Conservation (phyloP, 768 basidiomycete species). For the Boletus rubescentipes region DNA sequence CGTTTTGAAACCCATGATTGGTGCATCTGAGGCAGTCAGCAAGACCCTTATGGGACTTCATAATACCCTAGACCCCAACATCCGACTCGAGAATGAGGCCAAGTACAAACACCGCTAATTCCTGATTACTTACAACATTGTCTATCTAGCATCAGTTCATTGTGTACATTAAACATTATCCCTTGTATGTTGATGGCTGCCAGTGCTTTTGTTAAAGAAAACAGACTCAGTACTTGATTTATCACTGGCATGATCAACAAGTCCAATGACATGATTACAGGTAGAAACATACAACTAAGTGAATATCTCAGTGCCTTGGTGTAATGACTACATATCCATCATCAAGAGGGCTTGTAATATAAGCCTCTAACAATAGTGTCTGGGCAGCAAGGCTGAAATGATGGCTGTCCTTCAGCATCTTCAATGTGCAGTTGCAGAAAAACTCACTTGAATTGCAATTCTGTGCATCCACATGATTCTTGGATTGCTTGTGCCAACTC, state of each 20-base stretch:
- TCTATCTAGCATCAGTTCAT: slow-evolving; percentile 20
- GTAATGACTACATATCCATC: slow-evolving; percentile 29
- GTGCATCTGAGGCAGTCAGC: slow-evolving; percentile 93
- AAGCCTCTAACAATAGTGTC: slow-evolving; percentile 26
- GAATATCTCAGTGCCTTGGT: slow-evolving; percentile 20
- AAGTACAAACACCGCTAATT: slow-evolving; percentile 85
- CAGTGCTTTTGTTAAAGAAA: neutral
- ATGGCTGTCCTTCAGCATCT: neutral
- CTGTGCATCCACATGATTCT: slow-evolving; percentile 13
- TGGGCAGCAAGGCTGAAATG: slow-evolving; percentile 20
- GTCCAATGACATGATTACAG: neutral
- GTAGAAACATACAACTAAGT: neutral
- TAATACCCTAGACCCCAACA: slow-evolving; percentile 87
- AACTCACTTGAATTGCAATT: slow-evolving; percentile 23
- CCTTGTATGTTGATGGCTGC: neutral
- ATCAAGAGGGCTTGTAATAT: slow-evolving; percentile 32
- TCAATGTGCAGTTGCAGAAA: neutral
- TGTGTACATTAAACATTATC: slow-evolving; percentile 11
- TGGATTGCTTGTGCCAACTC: slow-evolving; percentile 18
- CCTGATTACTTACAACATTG: slow-evolving; percentile 14
- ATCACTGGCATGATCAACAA: neutral
- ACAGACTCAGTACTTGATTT: neutral
- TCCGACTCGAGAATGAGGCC: slow-evolving; percentile 80
- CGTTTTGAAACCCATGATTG: slow-evolving; percentile 97
- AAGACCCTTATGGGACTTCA: slow-evolving; percentile 93